Conservation (phyloP, 78 protist species). For the Dictyostelium capitatum region DNA sequence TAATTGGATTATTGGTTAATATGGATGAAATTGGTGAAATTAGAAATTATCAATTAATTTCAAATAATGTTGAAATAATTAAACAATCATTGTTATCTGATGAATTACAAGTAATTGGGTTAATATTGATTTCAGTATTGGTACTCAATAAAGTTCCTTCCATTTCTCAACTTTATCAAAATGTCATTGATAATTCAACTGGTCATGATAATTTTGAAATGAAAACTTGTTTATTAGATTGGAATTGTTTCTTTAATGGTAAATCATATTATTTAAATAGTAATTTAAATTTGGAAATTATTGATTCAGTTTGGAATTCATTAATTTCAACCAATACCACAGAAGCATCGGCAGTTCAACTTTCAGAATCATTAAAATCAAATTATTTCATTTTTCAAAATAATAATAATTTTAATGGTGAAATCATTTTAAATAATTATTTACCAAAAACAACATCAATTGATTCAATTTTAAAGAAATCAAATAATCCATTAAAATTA, state of each 20-base stretch:
- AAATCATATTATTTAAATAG: too few species aligned
- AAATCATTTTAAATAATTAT: not conserved
- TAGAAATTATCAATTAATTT: not conserved
- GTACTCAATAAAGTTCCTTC: constrained; percentile 39
- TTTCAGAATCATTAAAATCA: not conserved
- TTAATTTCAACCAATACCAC: too few species aligned
- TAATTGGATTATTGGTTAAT: too few species aligned
- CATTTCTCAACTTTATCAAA: constrained; percentile 32
- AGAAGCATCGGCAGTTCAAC: not conserved
- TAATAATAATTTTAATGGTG: not conserved
- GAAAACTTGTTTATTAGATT: not conserved
- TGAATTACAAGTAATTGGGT: not conserved
- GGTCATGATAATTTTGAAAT: not conserved
- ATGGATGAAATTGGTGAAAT: not conserved
- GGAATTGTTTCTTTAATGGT: not conserved
- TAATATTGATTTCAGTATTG: constrained; percentile 10
- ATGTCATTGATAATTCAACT: not conserved
- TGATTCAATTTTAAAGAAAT: not conserved
- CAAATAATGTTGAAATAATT: not conserved
- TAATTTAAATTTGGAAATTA: too few species aligned
- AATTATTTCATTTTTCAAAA: not conserved
- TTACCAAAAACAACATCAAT: not conserved
- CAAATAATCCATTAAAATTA: not conserved
- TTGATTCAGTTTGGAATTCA: too few species aligned
- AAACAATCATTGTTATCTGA: not conserved